These are phyloP conservation scores for Crithidia brevicula DNA, from an alignment of 208 protist species.

Conservation along the genomic window DNA sequence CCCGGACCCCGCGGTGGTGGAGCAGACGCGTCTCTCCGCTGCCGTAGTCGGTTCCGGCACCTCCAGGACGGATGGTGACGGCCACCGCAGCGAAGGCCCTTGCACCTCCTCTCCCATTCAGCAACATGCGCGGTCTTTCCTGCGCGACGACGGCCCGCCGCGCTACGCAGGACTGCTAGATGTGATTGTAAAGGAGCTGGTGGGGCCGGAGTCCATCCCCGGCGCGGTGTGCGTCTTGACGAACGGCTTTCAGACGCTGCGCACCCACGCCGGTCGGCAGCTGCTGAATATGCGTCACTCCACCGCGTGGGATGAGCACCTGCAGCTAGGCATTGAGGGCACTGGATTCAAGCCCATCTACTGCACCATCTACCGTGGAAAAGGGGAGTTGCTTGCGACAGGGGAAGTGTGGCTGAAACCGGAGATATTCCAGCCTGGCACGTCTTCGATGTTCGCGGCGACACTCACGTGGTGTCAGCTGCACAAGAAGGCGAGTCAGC, in stretches of 20 bases:
- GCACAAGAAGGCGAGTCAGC: slow-evolving; percentile 35
- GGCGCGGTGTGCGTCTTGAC: slow-evolving; percentile 62
- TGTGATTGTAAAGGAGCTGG: slow-evolving; percentile 63
- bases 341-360: slow-evolving; percentile 41
- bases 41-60: no score
- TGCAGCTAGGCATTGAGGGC: slow-evolving; percentile 65
- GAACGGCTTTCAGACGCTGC: slow-evolving; percentile 78
- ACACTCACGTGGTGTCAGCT: slow-evolving; percentile 44
- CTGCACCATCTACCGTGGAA: slow-evolving; percentile 53
- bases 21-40: slow-evolving; percentile 14
- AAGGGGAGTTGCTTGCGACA: slow-evolving; percentile 48
- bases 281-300: slow-evolving; percentile 37
- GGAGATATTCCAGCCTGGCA: slow-evolving; percentile 29
- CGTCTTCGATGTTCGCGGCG: slow-evolving; percentile 40
- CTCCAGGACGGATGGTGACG: slow-evolving; percentile 11
- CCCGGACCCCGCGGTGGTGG: slow-evolving; percentile 27
- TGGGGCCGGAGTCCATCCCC: slow-evolving; percentile 30
- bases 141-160: slow-evolving; percentile 44
- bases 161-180: slow-evolving; percentile 56
- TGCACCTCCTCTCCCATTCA: background rate
- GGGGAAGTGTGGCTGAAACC: slow-evolving; percentile 39
- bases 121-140: slow-evolving; percentile 11
- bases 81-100: background rate
- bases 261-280: slow-evolving; percentile 41
- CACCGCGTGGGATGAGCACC: slow-evolving; percentile 67